These are phyloP conservation scores for Crithidia bombi DNA, from an alignment of 208 protist species.

Conservation along the genomic window DNA sequence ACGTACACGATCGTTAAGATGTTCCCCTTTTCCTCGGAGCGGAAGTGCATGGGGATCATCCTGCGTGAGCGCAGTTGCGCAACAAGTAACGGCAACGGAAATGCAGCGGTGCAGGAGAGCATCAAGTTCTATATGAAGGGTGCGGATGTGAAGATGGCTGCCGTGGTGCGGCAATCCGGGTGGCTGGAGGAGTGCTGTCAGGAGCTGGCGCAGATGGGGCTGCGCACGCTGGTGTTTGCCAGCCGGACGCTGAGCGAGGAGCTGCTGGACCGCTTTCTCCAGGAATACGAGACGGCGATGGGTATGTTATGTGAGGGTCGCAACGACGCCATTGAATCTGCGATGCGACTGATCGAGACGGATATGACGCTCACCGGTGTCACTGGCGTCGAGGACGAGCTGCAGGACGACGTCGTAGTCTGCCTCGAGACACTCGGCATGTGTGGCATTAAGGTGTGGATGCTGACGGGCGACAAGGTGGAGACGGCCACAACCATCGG, in stretches of 20 bases:
- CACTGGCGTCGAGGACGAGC: slow-evolving; percentile 98
- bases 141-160: slow-evolving; percentile 94
- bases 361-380: slow-evolving; percentile 93
- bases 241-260: slow-evolving; percentile 77
- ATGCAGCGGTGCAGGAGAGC: slow-evolving; percentile 1
- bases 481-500: slow-evolving; percentile 97
- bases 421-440: slow-evolving; percentile 96
- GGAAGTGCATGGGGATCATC: slow-evolving; percentile 99
- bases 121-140: slow-evolving; percentile 96
- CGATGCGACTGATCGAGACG: slow-evolving; percentile 82
- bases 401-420: slow-evolving; percentile 95
- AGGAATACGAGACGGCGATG: slow-evolving; percentile 59
- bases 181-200: slow-evolving; percentile 97
- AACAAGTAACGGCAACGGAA: background rate
- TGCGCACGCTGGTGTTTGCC: slow-evolving; percentile 95
- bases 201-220: slow-evolving; percentile 96
- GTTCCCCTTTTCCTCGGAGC: slow-evolving; percentile 98
- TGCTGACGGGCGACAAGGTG: slow-evolving; percentile 99
- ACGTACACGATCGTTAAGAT: slow-evolving; percentile 95
- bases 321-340: slow-evolving; percentile 64
- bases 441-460: slow-evolving; percentile 98
- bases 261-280: slow-evolving; percentile 87
- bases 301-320: slow-evolving; percentile 58
- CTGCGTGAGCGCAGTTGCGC: slow-evolving; percentile 58
- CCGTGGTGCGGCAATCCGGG: slow-evolving; percentile 86